These are phyloP conservation scores for Arthromyces matolae DNA, from an alignment of 768 basidiomycete species.

Conservation along the genomic window DNA sequence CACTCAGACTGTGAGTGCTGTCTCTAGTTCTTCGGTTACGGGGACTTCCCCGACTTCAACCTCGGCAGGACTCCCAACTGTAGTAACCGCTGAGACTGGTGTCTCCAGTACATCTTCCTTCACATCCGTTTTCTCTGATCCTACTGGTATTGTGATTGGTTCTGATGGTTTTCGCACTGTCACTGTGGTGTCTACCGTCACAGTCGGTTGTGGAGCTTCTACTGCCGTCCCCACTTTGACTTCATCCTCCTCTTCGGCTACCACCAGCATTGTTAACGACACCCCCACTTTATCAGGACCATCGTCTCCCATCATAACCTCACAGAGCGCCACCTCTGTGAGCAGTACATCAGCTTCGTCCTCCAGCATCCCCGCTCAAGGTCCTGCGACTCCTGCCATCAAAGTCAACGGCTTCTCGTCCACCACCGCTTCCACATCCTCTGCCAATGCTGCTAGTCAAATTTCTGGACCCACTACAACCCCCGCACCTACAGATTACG, in stretches of 20 bases:
- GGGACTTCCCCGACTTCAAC: conserved; percentile 3
- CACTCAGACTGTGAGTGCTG: too few species aligned
- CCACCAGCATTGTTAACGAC: background rate
- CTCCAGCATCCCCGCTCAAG: conserved; percentile 4
- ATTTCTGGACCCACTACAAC: conserved; percentile 9
- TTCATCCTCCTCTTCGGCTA: conserved; percentile 4
- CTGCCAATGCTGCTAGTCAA: conserved; percentile 2
- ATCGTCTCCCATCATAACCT: background rate
- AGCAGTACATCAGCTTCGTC: conserved; percentile 5
- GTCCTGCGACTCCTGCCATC: background rate
- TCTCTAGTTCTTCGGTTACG: conserved; percentile 4
- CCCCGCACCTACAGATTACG: conserved; percentile 3
- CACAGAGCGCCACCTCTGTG: too few species aligned
- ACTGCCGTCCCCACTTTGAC: conserved; percentile 12
- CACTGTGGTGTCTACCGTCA: conserved; percentile 29
- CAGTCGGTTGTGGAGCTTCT: conserved; percentile 21
- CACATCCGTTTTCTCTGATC: conserved; percentile 3
- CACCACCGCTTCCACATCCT: background rate
- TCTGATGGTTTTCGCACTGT: conserved; percentile 33
- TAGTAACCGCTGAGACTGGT: conserved; percentile 2
- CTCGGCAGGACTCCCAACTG: conserved; percentile 11
- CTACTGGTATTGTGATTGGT: conserved; percentile 24
- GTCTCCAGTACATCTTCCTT: conserved; percentile 1
- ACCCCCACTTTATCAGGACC: background rate
- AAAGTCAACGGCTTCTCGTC: background rate